Percentiles rank a stretch among this genome's conserved stretches.
Evolutionary conservation across 495 filamentous ascomycete genomes (phyloP).

Genomic region (Podospora conica): DNA sequence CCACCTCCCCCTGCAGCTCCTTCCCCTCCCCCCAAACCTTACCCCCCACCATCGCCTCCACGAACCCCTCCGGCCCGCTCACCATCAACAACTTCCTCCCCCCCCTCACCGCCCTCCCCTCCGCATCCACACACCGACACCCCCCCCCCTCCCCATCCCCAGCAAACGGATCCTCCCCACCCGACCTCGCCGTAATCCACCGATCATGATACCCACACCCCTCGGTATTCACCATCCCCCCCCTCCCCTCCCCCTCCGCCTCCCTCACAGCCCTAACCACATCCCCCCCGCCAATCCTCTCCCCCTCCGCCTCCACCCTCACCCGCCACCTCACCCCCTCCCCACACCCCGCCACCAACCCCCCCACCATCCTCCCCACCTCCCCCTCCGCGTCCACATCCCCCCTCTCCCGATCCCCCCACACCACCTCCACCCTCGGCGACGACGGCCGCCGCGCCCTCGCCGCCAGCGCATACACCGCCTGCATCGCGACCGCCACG

Average conservation of each 20-base stretch:
- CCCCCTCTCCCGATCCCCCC: slow-evolving; percentile 37
- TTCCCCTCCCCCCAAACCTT: slow-evolving; percentile 66
- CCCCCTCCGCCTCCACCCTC: slow-evolving; percentile 48
- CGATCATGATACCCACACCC: slow-evolving; percentile 27
- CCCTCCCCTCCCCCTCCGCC: slow-evolving; percentile 43
- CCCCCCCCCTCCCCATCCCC: not conserved
- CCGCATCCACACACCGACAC: not conserved
- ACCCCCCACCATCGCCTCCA: slow-evolving; percentile 67
- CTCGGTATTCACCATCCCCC: slow-evolving; percentile 33
- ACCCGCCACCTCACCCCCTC: slow-evolving; percentile 38
- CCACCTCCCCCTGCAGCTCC: slow-evolving; percentile 61
- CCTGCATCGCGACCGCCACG: slow-evolving; percentile 84
- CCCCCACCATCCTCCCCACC: slow-evolving; percentile 41
- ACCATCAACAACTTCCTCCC: slow-evolving; percentile 63
- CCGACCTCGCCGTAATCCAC: not conserved
- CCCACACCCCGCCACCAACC: slow-evolving; percentile 42
- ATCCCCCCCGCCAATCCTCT: slow-evolving; percentile 87
- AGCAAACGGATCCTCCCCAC: not conserved
- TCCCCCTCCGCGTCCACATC: slow-evolving; percentile 51
- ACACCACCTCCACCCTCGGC: slow-evolving; percentile 27
- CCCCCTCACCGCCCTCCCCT: not conserved
- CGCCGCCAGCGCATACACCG: slow-evolving; percentile 53
- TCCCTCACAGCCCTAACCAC: slow-evolving; percentile 86
- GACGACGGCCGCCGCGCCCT: slow-evolving; percentile 40
- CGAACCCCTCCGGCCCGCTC: slow-evolving; percentile 87